Evolutionary conservation across 768 basidiomycete genomes (phyloP), one percentile per base, ranked within the genome.

Genomic region (Leccinum truebloodii): DNA sequence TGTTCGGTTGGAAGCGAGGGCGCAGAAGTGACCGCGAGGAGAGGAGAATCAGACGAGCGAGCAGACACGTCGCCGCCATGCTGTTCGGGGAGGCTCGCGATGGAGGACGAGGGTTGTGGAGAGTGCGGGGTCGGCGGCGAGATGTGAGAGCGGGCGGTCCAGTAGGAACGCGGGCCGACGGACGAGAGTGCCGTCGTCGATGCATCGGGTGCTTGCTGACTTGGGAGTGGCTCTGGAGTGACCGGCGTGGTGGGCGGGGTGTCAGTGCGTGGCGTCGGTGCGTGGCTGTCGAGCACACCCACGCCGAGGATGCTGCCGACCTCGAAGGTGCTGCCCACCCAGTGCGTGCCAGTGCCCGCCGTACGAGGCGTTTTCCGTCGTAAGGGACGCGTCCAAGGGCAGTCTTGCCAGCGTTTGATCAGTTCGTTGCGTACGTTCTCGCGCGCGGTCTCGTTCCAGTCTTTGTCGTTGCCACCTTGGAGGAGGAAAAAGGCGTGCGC

Each of bases 321-420:
- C 67, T 91, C 88, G 63, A 94, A 94, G 60, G 86, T 90, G 24
- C 79, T 79, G 28, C 92, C 90, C 30, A 89, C 80, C 89, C 89
- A 92, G 22, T 74, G 77, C 14, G 69, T 73, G 16, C 64, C 57
- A 12, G 20, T 13, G n/a, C 57, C 39, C 18, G 24, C 14, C 16
- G 10, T 20, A 10, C 49, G 61, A 57, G 39, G 63, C 52, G 41
- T 34, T 14, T 58, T 71, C n/a, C 70, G 74, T 34, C 67, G 73
- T 72, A 81, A 76, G 48, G 80, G 69, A 57, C 72, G 64, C 1
- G 81, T 84, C 88, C 90, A 92, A 56, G 87, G 86, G 55, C 83
- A 89, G 44, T 85, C 79, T 64, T 78, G 80, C 89, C 89, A 92
- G 16, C 79, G 78, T 52, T 73, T 72, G 58, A 82, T 73, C 76